Evolutionary conservation across 106 monocot genomes (phyloP).

Genomic region (Ottelia alismoides): DNA sequence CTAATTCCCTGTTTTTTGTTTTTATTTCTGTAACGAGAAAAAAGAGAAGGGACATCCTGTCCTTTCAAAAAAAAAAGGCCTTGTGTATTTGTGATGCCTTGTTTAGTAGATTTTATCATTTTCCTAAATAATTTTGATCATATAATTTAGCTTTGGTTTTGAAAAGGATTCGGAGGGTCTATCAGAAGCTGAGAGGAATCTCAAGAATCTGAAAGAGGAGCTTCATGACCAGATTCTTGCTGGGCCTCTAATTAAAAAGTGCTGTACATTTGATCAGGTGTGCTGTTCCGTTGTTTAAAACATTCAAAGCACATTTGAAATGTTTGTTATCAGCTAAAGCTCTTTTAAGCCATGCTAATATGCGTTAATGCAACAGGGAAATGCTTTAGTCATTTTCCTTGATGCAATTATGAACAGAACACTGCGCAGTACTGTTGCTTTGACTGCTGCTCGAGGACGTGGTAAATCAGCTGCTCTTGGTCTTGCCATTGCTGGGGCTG

Average conservation of each 20-base stretch:
- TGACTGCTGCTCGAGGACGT: constrained; percentile 89
- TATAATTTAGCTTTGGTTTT: too few relatives aligned
- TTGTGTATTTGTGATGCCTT: too few relatives aligned
- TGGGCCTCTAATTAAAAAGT: constrained; percentile 80
- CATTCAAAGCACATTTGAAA: too few relatives aligned
- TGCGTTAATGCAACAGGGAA: constrained; percentile 29
- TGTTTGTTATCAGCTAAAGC: too few relatives aligned
- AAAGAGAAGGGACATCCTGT: too few relatives aligned
- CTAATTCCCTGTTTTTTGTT: too few relatives aligned
- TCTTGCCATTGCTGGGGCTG: constrained; percentile 89
- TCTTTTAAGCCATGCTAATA: not conserved
- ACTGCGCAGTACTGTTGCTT: constrained; percentile 73
- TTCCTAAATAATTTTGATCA: too few relatives aligned
- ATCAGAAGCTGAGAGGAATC: constrained; percentile 64
- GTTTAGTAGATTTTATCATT: too few relatives aligned
- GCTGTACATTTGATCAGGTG: constrained; percentile 96
- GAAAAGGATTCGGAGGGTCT: constrained; percentile 84
- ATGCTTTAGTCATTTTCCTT: constrained; percentile 76
- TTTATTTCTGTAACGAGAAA: too few relatives aligned
- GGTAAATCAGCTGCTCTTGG: constrained; percentile 98
- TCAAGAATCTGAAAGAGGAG: constrained; percentile 82
- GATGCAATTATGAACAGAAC: constrained; percentile 83
- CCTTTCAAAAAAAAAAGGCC: too few relatives aligned
- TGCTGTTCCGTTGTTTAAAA: not conserved
- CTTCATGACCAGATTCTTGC: constrained; percentile 75